Conservation (phyloP, 179 eudicot genomes). For the Beta lomatogona region DNA sequence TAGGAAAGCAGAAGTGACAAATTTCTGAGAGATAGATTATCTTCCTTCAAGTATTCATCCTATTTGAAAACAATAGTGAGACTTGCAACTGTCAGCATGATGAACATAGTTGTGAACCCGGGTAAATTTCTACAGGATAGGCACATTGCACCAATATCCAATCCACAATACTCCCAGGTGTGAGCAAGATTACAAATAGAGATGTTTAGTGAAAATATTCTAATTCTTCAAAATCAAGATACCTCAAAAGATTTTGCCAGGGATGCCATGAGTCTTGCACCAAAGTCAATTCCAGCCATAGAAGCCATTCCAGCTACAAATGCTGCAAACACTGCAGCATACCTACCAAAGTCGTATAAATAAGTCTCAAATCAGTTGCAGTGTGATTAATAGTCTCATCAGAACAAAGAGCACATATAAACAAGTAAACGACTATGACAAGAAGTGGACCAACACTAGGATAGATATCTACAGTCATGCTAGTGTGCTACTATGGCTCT, state of each 20-base stretch:
- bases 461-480: neutral
- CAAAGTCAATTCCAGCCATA: constrained; percentile 85
- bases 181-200: neutral
- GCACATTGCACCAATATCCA: neutral
- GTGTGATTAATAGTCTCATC: neutral
- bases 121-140: neutral
- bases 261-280: constrained; percentile 82
- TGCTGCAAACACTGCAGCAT: constrained; percentile 89
- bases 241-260: constrained; percentile 92
- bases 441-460: neutral
- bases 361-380: constrained; percentile 12
- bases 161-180: neutral
- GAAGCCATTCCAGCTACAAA: constrained; percentile 94
- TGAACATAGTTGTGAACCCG: neutral
- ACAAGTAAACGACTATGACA: neutral
- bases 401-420: neutral
- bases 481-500: neutral
- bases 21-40: constrained; percentile 85
- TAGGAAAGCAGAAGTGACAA: constrained; percentile 85
- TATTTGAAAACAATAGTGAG: constrained; percentile 30
- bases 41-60: constrained; percentile 84
- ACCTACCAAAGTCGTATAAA: constrained; percentile 47
- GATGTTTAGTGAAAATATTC: neutral
- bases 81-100: neutral
- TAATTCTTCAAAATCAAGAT: constrained; percentile 4